These are phyloP conservation scores for Styphnolobium japonicum DNA, from an alignment of 306 rosid species.

Conservation along the genomic window DNA sequence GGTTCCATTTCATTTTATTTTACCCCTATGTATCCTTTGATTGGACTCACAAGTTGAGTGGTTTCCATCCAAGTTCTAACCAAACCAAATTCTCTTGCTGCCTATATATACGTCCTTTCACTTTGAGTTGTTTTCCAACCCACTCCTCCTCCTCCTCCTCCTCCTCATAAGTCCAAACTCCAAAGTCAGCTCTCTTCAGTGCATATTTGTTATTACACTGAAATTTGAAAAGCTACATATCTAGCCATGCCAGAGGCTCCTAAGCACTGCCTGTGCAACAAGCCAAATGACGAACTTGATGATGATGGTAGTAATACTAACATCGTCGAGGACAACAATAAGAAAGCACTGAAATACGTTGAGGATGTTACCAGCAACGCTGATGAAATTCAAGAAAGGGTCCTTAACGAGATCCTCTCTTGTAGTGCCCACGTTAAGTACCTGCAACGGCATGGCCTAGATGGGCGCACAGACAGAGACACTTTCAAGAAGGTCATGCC, in stretches of 20 bases:
- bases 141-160: background rate
- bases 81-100: background rate
- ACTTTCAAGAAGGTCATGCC: constrained; percentile 56
- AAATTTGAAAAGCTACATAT: background rate
- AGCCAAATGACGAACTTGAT: background rate
- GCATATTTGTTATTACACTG: background rate
- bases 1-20: too few relatives aligned
- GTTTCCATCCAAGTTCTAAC: background rate
- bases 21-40: background rate
- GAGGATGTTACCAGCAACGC: constrained; percentile 59
- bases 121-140: background rate
- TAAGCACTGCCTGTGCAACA: background rate
- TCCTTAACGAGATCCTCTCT: constrained; percentile 53
- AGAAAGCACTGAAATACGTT: constrained; percentile 35
- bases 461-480: constrained; percentile 33
- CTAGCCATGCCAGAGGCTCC: constrained; percentile 45
- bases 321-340: background rate
- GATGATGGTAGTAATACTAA: background rate
- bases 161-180: background rate
- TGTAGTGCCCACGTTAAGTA: constrained; percentile 52
- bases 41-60: background rate
- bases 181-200: background rate
- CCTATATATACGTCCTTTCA: constrained; percentile 22
- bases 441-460: constrained; percentile 45
- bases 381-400: constrained; percentile 42